Evolutionary conservation across 768 basidiomycete species (phyloP).

Genomic region (Boletales sp.): DNA sequence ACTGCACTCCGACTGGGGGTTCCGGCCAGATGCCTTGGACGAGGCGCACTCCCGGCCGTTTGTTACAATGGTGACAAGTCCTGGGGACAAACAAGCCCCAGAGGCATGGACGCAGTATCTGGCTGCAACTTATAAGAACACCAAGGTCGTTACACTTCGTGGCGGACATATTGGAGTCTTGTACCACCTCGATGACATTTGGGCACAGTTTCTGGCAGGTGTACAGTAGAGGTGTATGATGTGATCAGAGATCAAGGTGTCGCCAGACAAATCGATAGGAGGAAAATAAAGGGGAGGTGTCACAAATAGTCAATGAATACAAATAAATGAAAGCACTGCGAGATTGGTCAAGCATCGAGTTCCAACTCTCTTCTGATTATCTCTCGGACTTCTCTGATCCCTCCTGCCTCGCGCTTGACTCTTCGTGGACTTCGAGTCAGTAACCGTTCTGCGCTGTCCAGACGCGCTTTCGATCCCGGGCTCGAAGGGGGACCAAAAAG

Average conservation of each 20-base stretch:
- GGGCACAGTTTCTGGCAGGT: slow-evolving; percentile 31
- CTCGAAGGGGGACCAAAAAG: slow-evolving; percentile 37
- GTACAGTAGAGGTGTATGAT: slow-evolving; percentile 11
- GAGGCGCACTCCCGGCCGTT: slow-evolving; percentile 42
- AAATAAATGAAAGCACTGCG: slow-evolving; percentile 27
- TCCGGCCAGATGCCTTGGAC: slow-evolving; percentile 39
- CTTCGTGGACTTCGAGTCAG: slow-evolving; percentile 67
- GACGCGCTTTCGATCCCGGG: slow-evolving; percentile 47
- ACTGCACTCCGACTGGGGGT: slow-evolving; percentile 53
- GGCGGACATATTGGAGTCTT: slow-evolving; percentile 51
- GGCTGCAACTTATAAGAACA: slow-evolving; percentile 44
- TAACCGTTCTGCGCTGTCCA: slow-evolving; percentile 59
- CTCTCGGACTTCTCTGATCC: slow-evolving; percentile 76
- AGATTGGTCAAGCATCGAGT: slow-evolving; percentile 46
- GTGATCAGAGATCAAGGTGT: slow-evolving; percentile 6
- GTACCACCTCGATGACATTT: slow-evolving; percentile 45
- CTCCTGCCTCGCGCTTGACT: slow-evolving; percentile 68
- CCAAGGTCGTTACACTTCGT: slow-evolving; percentile 35
- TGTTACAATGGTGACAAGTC: slow-evolving; percentile 44
- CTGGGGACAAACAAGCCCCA: slow-evolving; percentile 41
- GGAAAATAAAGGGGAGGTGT: slow-evolving; percentile 6
- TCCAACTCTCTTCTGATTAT: slow-evolving; percentile 79
- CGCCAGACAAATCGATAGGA: slow-evolving; percentile 22
- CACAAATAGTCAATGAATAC: slow-evolving; percentile 12
- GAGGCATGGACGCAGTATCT: slow-evolving; percentile 47